phyloP scores from a whole-genome alignment of 176 grass and related monocot genomes.

The Raddia distichophylla region DNA sequence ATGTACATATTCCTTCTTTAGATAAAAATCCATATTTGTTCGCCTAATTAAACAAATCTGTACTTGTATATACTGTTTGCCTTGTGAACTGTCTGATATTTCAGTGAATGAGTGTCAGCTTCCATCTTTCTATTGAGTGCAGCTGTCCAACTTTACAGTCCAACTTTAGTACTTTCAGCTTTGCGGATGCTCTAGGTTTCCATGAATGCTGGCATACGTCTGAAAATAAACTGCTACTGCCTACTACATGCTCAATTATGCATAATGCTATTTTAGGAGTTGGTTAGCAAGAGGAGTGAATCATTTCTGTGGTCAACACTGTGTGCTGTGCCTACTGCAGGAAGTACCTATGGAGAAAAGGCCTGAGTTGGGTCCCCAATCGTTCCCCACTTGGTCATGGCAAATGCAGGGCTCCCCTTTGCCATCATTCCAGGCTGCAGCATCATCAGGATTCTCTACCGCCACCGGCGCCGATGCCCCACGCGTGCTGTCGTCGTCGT shows the following conservation, averaged over 20 bases:
- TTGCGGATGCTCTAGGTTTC: slow-evolving; percentile 7
- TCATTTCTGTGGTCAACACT: slow-evolving; percentile 1
- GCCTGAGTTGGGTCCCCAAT: slow-evolving; percentile 34
- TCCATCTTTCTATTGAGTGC: slow-evolving; percentile 26
- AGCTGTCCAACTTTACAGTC: slow-evolving; percentile 5
- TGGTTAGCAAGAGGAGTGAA: neutral
- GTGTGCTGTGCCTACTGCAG: slow-evolving; percentile 40
- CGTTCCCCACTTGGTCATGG: slow-evolving; percentile 55
- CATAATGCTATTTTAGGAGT: neutral
- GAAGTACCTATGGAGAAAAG: slow-evolving; percentile 53
- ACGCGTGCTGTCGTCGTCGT: neutral
- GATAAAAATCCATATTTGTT: neutral
- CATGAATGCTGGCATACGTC: slow-evolving; percentile 38
- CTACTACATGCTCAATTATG: neutral
- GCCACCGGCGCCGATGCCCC: slow-evolving; percentile 3
- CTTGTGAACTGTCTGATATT: slow-evolving; percentile 26
- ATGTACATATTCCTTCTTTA: neutral
- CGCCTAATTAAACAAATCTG: neutral
- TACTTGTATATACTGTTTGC: neutral
- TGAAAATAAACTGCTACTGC: neutral
- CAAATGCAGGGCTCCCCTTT: slow-evolving; percentile 53
- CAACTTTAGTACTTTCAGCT: slow-evolving; percentile 36
- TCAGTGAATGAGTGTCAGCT: slow-evolving; percentile 17
- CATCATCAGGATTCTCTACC: slow-evolving; percentile 98
- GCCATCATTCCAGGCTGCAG: slow-evolving; percentile 71